Evolutionary conservation across 805 yeast genomes (phyloP).

Genomic region (Yamadazyma sp.): DNA sequence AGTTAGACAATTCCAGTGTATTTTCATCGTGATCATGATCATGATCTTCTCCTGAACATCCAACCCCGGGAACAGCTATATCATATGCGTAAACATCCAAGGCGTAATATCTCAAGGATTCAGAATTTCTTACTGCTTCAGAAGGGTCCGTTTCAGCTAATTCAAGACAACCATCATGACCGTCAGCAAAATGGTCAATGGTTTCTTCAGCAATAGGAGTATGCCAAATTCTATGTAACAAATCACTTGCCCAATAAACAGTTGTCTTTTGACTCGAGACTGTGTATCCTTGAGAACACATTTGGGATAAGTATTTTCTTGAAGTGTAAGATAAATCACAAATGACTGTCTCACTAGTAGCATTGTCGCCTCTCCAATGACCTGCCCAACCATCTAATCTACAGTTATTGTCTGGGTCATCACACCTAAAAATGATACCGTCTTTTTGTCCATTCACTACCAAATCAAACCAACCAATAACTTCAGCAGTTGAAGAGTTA

Average conservation of each 20-base stretch:
- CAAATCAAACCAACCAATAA: slow-evolving; percentile 32
- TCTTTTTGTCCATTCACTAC: slow-evolving; percentile 30
- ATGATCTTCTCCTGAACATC: slow-evolving; percentile 13
- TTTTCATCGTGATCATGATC: slow-evolving; percentile 1
- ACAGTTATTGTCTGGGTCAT: slow-evolving; percentile 37
- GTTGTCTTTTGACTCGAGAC: slow-evolving; percentile 20
- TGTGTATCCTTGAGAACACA: slow-evolving; percentile 35
- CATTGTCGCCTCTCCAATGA: slow-evolving; percentile 34
- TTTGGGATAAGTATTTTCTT: slow-evolving; percentile 24
- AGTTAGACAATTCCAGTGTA: neutral
- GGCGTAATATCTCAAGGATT: slow-evolving; percentile 7
- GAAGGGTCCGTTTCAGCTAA: slow-evolving; percentile 28
- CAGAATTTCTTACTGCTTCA: slow-evolving; percentile 28
- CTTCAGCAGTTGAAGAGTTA: slow-evolving; percentile 30
- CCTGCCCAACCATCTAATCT: slow-evolving; percentile 35
- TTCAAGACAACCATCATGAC: slow-evolving; percentile 28
- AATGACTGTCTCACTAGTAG: slow-evolving; percentile 35
- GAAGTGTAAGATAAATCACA: slow-evolving; percentile 36
- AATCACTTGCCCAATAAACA: slow-evolving; percentile 33
- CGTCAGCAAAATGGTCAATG: slow-evolving; percentile 36
- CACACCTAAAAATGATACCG: slow-evolving; percentile 36
- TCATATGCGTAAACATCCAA: slow-evolving; percentile 18
- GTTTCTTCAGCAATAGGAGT: slow-evolving; percentile 26
- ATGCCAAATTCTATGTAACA: slow-evolving; percentile 39
- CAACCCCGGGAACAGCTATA: slow-evolving; percentile 18